Percentiles rank a stretch among this genome's conserved stretches.
Evolutionary conservation across 805 yeast genomes (phyloP).

Genomic region (Candida pseudofarinosa): DNA sequence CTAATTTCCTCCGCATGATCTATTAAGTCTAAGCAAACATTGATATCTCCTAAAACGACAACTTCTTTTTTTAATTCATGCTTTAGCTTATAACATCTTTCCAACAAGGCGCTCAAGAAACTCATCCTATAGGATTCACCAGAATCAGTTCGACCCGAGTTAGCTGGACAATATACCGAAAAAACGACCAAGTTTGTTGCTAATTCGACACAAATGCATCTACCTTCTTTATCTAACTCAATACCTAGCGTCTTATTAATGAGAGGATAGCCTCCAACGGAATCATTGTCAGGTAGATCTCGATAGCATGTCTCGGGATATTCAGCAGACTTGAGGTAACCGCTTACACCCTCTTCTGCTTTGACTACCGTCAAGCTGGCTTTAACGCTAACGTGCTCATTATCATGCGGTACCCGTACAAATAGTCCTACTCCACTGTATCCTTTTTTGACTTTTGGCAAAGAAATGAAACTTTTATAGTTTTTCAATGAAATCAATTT

Average conservation of each 20-base stretch:
- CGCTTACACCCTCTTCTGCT: conserved; percentile 93
- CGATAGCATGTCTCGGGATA: conserved; percentile 9
- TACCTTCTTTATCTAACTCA: conserved; percentile 76
- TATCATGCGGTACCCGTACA: conserved; percentile 47
- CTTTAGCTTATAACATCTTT: conserved; percentile 56
- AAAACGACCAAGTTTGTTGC: conserved; percentile 58
- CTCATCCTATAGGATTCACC: conserved; percentile 56
- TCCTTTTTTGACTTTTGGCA: conserved; percentile 70
- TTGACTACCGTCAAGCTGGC: conserved; percentile 50
- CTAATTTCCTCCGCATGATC: conserved; percentile 75
- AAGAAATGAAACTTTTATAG: conserved; percentile 61
- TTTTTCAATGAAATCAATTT: conserved; percentile 54
- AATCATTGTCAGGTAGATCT: conserved; percentile 16
- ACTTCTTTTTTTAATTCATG: conserved; percentile 56
- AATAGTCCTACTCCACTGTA: conserved; percentile 92
- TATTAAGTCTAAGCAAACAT: conserved; percentile 72
- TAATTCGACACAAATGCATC: conserved; percentile 73
- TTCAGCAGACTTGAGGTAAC: conserved; percentile 36
- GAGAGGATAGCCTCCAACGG: conserved; percentile 72
- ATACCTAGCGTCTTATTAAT: conserved; percentile 12
- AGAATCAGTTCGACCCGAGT: conserved; percentile 65
- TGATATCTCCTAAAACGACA: conserved; percentile 83
- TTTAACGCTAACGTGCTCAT: conserved; percentile 34
- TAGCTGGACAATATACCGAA: conserved; percentile 86
- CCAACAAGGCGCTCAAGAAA: conserved; percentile 57